phyloP scores from a whole-genome alignment of 1,139 yeast genomes.

The Saccharomyces hybrid region DNA sequence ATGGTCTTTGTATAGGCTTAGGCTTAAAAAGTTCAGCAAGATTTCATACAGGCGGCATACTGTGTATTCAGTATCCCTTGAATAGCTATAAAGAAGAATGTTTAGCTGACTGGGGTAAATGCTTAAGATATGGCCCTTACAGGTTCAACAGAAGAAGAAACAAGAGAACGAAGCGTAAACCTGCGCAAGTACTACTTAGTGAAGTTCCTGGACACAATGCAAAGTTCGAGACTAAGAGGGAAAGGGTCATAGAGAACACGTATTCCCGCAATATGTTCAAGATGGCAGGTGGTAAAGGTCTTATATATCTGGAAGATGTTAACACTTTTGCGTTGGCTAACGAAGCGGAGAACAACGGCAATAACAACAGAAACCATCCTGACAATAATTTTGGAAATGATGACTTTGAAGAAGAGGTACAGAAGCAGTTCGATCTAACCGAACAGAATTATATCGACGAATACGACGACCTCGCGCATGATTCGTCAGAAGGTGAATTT shows the following conservation, averaged over 20 bases:
- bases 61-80: conserved; percentile 16
- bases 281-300: conserved; percentile 14
- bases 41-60: conserved; percentile 23
- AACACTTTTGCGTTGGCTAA: conserved; percentile 4
- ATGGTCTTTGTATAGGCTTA: conserved; percentile 25
- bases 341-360: conserved; percentile 4
- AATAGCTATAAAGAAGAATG: conserved; percentile 18
- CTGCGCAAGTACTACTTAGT: conserved; percentile 16
- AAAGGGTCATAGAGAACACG: conserved; percentile 16
- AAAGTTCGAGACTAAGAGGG: conserved; percentile 17
- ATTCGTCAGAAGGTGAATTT: background rate
- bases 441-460: background rate
- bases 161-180: conserved; percentile 17
- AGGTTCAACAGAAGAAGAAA: conserved; percentile 14
- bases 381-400: background rate
- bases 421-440: conserved; percentile 6
- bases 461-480: background rate
- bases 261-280: conserved; percentile 20
- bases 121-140: conserved; percentile 19
- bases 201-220: conserved; percentile 10
- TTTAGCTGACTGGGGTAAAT: conserved; percentile 23
- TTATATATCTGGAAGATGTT: conserved; percentile 23
- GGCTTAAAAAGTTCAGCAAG: conserved; percentile 19
- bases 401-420: background rate
- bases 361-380: background rate